Conservation (phyloP, 106 monocot genomes). For the Acorus gramineus region DNA sequence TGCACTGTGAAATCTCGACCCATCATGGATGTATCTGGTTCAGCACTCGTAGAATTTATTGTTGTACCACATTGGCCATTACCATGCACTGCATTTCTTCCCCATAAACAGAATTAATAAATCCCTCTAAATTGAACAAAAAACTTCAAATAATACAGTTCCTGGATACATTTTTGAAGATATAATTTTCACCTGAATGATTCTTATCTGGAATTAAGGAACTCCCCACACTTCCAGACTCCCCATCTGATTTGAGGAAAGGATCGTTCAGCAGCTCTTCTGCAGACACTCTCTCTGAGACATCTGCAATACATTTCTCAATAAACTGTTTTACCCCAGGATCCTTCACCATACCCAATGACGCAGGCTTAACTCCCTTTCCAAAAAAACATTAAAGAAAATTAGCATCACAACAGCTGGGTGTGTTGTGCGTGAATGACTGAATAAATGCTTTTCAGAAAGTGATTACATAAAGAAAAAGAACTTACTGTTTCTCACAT, state of each 20-base stretch:
- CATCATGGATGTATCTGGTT: slow-evolving; percentile 1
- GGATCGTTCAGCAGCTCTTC: slow-evolving; percentile 40
- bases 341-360: slow-evolving; percentile 32
- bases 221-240: slow-evolving; percentile 10
- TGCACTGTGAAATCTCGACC: slow-evolving; percentile 45
- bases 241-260: slow-evolving; percentile 31
- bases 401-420: background rate
- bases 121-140: background rate
- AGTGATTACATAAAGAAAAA: too few relatives aligned
- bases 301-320: slow-evolving; percentile 48
- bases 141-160: background rate
- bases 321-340: slow-evolving; percentile 39
- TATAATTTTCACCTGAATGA: slow-evolving; percentile 19
- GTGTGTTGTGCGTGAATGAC: too few relatives aligned
- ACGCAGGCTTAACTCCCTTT: slow-evolving; percentile 45
- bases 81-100: background rate
- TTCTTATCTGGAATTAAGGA: slow-evolving; percentile 2
- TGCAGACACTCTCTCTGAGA: slow-evolving; percentile 45
- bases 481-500: too few relatives aligned
- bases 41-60: background rate
- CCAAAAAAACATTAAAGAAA: background rate
- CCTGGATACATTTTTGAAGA: background rate
- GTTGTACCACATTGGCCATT: slow-evolving; percentile 8
- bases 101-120: slow-evolving; percentile 1
- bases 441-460: too few relatives aligned